phyloP scores from a whole-genome alignment of 2,329 filamentous ascomycete species.

The Sporothrix globosa region DNA sequence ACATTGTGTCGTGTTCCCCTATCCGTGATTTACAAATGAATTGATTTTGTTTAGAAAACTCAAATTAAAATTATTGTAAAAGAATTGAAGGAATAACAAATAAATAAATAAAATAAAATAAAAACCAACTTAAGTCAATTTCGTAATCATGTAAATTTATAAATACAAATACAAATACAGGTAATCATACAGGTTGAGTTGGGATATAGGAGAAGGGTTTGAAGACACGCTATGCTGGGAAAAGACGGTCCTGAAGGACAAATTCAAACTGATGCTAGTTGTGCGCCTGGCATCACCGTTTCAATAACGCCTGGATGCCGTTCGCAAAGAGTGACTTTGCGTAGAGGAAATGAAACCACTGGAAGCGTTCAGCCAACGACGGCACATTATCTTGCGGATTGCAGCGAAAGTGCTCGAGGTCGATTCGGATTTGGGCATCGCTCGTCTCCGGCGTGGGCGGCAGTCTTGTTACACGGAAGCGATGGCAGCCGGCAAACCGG shows the following conservation, averaged over 20 bases:
- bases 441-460: background rate
- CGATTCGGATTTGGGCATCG: background rate
- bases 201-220: no score
- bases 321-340: slow-evolving; percentile 19
- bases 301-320: slow-evolving; percentile 12
- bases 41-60: no score
- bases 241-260: background rate
- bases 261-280: background rate
- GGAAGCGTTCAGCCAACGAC: background rate
- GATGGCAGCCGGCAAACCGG: slow-evolving; percentile 13
- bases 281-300: background rate
- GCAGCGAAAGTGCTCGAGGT: slow-evolving; percentile 18
- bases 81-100: no score
- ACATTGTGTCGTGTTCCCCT: no score
- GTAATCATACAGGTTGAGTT: no score
- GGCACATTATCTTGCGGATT: background rate
- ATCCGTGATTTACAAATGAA: no score
- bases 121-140: no score
- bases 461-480: background rate
- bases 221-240: background rate
- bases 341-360: slow-evolving; percentile 9
- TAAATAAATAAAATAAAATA: no score
- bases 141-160: no score
- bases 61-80: no score
- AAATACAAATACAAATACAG: no score